A percentile compares a stretch with the other conserved stretches of the same genome.
phyloP scores from a whole-genome alignment of 148 eudicot genomes.

The Fallopia convolvulus region DNA sequence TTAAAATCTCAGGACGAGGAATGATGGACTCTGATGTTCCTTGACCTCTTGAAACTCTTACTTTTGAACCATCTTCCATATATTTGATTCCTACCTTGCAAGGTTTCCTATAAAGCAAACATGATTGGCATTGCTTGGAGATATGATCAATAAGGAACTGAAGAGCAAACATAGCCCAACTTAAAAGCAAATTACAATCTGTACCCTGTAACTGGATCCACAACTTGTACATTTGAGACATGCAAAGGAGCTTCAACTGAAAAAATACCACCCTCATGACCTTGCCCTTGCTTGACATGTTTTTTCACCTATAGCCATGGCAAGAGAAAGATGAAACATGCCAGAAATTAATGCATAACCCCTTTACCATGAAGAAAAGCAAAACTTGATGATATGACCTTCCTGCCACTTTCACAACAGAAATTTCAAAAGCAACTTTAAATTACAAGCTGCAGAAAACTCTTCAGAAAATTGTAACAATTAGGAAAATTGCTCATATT shows the following conservation, averaged over 20 bases:
- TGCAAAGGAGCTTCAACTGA: conserved; percentile 94
- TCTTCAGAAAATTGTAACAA: neutral
- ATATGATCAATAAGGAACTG: neutral
- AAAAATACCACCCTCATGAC: conserved; percentile 96
- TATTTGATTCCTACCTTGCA: conserved; percentile 63
- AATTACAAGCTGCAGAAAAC: neutral
- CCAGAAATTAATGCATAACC: neutral
- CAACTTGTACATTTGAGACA: conserved; percentile 85
- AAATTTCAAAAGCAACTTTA: neutral
- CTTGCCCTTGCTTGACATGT: conserved; percentile 97
- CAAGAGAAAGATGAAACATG: neutral
- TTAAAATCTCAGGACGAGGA: conserved; percentile 83
- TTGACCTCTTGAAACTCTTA: conserved; percentile 78
- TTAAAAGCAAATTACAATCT: neutral
- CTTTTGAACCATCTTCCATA: conserved; percentile 56
- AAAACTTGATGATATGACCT: neutral
- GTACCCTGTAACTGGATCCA: conserved; percentile 89
- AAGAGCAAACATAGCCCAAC: neutral
- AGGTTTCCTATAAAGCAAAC: conserved; percentile 45
- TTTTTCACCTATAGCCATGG: conserved; percentile 63
- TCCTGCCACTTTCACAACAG: neutral
- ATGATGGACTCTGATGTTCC: conserved; percentile 82
- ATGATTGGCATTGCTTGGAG: neutral
- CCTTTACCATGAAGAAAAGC: neutral
- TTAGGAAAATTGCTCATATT: too few relatives aligned